Evolutionary conservation across 2,329 filamentous ascomycete genomes (phyloP), one percentile per base, ranked within the genome.

Genomic region (Sphaerulina populicola): DNA sequence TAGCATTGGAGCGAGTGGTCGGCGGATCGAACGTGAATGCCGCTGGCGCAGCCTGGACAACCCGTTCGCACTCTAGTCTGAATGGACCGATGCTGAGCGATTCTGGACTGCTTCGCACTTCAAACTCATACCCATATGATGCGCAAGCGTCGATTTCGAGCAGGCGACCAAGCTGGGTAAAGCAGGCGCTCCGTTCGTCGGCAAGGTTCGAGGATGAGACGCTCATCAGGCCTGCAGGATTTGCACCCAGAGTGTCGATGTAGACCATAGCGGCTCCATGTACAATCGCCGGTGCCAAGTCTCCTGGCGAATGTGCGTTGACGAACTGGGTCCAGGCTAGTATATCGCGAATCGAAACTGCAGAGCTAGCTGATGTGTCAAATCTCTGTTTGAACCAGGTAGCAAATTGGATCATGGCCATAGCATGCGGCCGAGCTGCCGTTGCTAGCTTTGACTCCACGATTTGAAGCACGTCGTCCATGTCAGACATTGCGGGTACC

Each of bases 221-320:
- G 0, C 88, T 83, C 46, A 95, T 76, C 56, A 96, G 76, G 0
- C 88, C 90, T 6, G 93, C 90, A 11, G 94, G 93, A 63, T 97
- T 97, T 6, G 93, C 93, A 31, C 93, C 93, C 12, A 98, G 78
- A 1, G 89, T 93, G 66, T 98, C 94, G 52, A 98, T 85, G 63
- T 94, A 98, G 1, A 98, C 90, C 69, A 96, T 90, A 1, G 90
- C 85, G 30, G 93, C 93, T 55, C 94, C 93, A 62, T 98, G 90
- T 2, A 96, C 71, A 11, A 85, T 69, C 11, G 73, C 63, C 21
- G 59, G 50, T 1, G 50, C 33, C 10, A 55, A 33, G 29, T 60
- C 53, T 7, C 47, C 29, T 6, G 48, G 44, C 9, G 51, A 51
- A 33, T 57, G 63, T 6, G 59, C 56, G 66, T 96, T 96, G 67